Conservation (phyloP, 2,329 filamentous ascomycete species). For the Phaeophleospora eucalypticola region DNA sequence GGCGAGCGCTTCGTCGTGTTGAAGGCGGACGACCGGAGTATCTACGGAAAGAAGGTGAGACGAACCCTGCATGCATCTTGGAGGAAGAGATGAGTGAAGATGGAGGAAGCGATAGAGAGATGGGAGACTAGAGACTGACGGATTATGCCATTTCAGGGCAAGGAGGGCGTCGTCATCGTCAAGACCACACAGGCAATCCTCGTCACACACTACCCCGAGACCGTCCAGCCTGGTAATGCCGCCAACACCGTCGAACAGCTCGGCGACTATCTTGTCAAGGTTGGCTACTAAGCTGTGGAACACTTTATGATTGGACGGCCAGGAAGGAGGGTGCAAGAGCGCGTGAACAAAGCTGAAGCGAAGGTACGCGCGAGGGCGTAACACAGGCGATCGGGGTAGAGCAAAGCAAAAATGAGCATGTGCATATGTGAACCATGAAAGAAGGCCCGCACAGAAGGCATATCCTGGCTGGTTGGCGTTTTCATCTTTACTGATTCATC, state of each 20-base stretch:
- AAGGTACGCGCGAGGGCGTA: too few species aligned
- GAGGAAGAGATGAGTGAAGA: neutral
- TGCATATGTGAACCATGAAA: constrained; percentile 24
- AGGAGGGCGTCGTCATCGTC: constrained; percentile 73
- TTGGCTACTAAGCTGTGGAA: constrained; percentile 58
- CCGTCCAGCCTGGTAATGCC: constrained; percentile 67
- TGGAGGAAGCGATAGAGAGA: neutral
- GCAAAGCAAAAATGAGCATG: constrained; percentile 5
- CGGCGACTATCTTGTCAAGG: constrained; percentile 78
- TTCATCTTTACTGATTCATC: neutral
- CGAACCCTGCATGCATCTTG: neutral
- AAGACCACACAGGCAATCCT: constrained; percentile 89
- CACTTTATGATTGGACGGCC: too few species aligned
- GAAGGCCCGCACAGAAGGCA: constrained; percentile 7
- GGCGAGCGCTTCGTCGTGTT: constrained; percentile 76
- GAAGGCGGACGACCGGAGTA: constrained; percentile 68
- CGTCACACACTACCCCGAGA: constrained; percentile 78
- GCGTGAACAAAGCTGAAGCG: too few species aligned
- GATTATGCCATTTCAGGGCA: constrained; percentile 54
- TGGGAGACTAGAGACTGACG: constrained; percentile 3
- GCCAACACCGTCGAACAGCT: constrained; percentile 76
- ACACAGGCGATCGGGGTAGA: neutral
- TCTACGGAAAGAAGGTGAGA: constrained; percentile 82
- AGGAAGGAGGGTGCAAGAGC: too few species aligned
- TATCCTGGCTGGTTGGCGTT: constrained; percentile 2